These are phyloP conservation scores for Ophiostoma tasmaniense DNA, from an alignment of 2,329 filamentous ascomycete genomes.

Conservation along the genomic window DNA sequence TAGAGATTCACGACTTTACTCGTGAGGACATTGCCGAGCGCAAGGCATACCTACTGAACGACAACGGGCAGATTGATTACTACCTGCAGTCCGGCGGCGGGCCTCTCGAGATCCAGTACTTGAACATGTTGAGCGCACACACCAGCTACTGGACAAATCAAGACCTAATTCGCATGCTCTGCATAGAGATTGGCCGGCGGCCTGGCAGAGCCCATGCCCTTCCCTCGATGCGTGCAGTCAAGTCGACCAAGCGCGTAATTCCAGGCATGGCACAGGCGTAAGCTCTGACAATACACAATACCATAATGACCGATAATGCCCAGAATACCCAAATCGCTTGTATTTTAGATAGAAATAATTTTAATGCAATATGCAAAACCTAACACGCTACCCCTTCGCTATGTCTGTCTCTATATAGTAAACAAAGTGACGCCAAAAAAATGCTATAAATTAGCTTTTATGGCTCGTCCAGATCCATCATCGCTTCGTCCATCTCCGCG, in stretches of 20 bases:
- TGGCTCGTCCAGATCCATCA: conserved; percentile 28
- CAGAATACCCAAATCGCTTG: not conserved
- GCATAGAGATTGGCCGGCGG: conserved; percentile 73
- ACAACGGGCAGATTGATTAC: conserved; percentile 94
- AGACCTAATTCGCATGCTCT: conserved; percentile 86
- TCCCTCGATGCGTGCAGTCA: conserved; percentile 50
- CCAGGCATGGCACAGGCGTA: not conserved
- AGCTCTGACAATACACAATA: not conserved
- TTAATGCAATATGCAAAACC: not conserved
- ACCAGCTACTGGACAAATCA: conserved; percentile 84
- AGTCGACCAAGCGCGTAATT: conserved; percentile 36
- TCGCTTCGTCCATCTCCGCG: conserved; percentile 42
- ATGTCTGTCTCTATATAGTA: not conserved
- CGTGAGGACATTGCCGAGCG: conserved; percentile 87
- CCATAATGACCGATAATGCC: not conserved
- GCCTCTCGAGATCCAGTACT: conserved; percentile 85
- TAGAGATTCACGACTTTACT: conserved; percentile 92
- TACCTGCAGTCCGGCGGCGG: conserved; percentile 77
- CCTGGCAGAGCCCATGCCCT: conserved; percentile 56
- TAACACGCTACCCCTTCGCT: not conserved
- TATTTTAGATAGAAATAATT: not conserved
- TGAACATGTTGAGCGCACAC: conserved; percentile 95
- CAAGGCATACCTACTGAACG: conserved; percentile 79
- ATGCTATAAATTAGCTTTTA: not conserved
- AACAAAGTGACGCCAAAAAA: not conserved